Evolutionary conservation across 495 filamentous ascomycete genomes (phyloP), one percentile per base, ranked within the genome.

Genomic region (Barbatosphaeria neglecta): DNA sequence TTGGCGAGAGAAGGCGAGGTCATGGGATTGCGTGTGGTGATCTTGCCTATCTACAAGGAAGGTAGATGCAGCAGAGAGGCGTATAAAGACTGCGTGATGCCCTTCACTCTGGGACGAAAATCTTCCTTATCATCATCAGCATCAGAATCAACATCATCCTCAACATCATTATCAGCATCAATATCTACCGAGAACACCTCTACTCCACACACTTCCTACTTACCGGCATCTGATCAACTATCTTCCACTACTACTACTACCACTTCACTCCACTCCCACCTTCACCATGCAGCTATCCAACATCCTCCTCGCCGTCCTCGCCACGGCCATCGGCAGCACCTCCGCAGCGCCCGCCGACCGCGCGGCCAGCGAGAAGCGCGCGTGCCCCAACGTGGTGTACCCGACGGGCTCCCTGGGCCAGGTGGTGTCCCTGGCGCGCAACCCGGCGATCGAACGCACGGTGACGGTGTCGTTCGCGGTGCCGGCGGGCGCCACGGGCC

Each of bases 231-330:
- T 3, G 9, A 31, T 10, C 15, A 31, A 8, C 27, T 31, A 10
- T 31, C 27, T 31, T n/a, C 9, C 7, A 3, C 27, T 31, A 31
- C 2, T 31, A 31, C 27, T 31, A 31, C 27, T 31, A 31, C 27
- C 13, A 35, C 13, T 15, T n/a, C 31, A 35, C 31, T n/a, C 48
- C 22, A 31, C 51, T 43, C 17, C 52, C 51, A 17, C 43, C 41
- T 18, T 22, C 42, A 63, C 54, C 42, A 66, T 63, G 62, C 56
- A 52, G 6, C 50, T 58, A 54, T 40, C 41, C 31, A 53, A 49
- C 52, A 18, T 58, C 42, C n/a, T 52, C 53, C 25, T 56, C 46
- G 10, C 45, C 42, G 18, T 50, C 52, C 20, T 52, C 54, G 22
- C 52, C 46, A 23, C 50, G 33, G 22, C 49, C 50, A 22, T 51